Base-by-base conservation (phyloP, 2,329 filamentous ascomycete species). In the Cladosporium sp. region DNA sequence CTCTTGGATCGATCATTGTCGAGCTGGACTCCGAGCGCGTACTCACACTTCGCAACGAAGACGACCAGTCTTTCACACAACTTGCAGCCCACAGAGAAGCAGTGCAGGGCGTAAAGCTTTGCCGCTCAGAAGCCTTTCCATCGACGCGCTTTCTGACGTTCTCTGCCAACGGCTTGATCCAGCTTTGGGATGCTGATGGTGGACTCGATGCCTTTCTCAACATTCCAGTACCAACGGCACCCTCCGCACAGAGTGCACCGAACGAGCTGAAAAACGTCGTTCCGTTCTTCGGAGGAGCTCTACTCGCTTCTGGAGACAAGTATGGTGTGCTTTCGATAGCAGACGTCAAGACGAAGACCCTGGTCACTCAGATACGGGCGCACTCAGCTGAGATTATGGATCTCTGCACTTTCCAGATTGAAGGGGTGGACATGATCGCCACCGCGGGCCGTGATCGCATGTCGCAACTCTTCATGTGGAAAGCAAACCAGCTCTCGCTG, bases 391-490 rank as follows among this genome's bases (percentile, higher is more conserved):
- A 96, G 61, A 87, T 95, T 55, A 89, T 89, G 34, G 87, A 86
- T 60, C 85, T 97, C 58, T 82, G 85, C 17, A 76, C 95, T 4
- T 83, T 83, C 60, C 81, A 88, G 58, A 76, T 77, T 39, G 75
- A 79, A 1, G 74, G 78, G 1, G 76, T 73, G 41, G 79, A 82
- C 30, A 73, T 96, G 40, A 76, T 97, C 59, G 92, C 88, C 15
- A 90, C 85, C 9, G 91, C 86, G 64, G 88, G 89, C 30, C 80
- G 93, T 57, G 93, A 99, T 69, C 85, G 93, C 44, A 96, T 87
- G n/a, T 82, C 92, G 1, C 93, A 99, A 66, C 73, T 99, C n/a
- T 97, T 96, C 65, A 70, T 70, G 2, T 86, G 95, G 68, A 51
- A 38, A 9, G 52, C 56, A 12, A 50, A 52, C 11, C 47, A 51